Conservation (phyloP, 192 early-diverging fungal genomes). For the Phlyctochytrium bullatum region DNA sequence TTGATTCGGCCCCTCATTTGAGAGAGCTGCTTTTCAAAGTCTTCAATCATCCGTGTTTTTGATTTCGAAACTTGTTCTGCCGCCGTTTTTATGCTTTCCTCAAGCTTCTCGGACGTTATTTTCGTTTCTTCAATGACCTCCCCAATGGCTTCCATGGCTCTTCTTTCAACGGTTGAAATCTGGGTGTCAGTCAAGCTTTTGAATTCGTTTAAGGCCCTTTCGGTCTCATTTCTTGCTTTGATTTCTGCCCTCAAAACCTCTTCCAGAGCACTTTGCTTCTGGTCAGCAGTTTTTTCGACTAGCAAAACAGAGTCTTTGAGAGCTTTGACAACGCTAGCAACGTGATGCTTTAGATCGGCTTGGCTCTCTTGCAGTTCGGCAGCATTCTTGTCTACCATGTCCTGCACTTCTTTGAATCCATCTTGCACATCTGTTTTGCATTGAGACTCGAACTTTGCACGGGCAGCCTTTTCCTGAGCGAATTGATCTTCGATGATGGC, state of each 20-base stretch:
- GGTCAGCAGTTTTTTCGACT: slow-evolving; percentile 26
- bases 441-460: slow-evolving; percentile 30
- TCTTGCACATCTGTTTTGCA: slow-evolving; percentile 28
- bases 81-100: slow-evolving; percentile 28
- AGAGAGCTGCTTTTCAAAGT: slow-evolving; percentile 37
- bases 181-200: not conserved
- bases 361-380: slow-evolving; percentile 25
- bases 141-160: slow-evolving; percentile 19
- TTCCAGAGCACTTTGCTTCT: slow-evolving; percentile 28
- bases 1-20: slow-evolving; percentile 31
- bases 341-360: slow-evolving; percentile 16
- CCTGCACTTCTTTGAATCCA: slow-evolving; percentile 27
- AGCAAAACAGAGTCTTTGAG: slow-evolving; percentile 34
- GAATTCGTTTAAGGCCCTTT: slow-evolving; percentile 8
- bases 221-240: slow-evolving; percentile 30
- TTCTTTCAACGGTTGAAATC: slow-evolving; percentile 5
- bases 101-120: not conserved
- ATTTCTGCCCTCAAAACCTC: slow-evolving; percentile 46
- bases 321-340: slow-evolving; percentile 24
- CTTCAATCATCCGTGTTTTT: slow-evolving; percentile 33
- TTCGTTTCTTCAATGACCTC: slow-evolving; percentile 23
- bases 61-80: slow-evolving; percentile 31
- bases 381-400: slow-evolving; percentile 19
- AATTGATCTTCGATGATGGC: slow-evolving; percentile 11
- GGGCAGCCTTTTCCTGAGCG: slow-evolving; percentile 11